phyloP scores from a whole-genome alignment of 305 asterid genomes.

The Fraxinus platypoda region DNA sequence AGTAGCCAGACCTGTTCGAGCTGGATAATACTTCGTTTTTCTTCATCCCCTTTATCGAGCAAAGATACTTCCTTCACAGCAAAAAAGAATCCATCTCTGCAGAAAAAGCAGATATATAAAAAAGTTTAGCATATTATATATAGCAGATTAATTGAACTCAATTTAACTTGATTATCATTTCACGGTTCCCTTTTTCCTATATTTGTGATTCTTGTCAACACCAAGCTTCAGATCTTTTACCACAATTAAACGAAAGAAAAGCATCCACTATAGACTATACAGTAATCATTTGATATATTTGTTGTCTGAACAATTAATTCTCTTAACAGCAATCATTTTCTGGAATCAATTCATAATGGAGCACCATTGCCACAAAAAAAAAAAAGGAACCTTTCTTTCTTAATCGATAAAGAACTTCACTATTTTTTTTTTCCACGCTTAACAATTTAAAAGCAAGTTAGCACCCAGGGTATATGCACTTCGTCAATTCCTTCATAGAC shows the following conservation, averaged over 20 bases:
- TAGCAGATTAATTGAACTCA: neutral
- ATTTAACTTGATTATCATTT: neutral
- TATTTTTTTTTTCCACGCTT: neutral
- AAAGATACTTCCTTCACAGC: conserved; percentile 92
- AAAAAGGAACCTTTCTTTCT: neutral
- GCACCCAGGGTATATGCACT: neutral
- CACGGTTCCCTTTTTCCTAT: neutral
- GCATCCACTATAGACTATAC: neutral
- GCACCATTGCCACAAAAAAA: neutral
- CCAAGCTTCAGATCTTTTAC: neutral
- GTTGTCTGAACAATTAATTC: neutral
- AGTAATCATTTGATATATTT: no score
- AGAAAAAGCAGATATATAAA: conserved; percentile 20
- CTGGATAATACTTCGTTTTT: conserved; percentile 62
- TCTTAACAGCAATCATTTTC: neutral
- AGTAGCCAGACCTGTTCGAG: conserved; percentile 69
- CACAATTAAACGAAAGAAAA: neutral
- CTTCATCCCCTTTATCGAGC: conserved; percentile 81
- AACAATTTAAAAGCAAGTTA: neutral
- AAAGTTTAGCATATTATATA: neutral
- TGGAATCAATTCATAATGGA: neutral
- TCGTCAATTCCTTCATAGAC: neutral
- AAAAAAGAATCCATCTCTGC: conserved; percentile 90
- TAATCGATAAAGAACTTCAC: neutral
- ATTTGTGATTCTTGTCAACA: neutral